Base-by-base conservation (phyloP, 768 basidiomycete species). In the Hypsizygus marmoreus region DNA sequence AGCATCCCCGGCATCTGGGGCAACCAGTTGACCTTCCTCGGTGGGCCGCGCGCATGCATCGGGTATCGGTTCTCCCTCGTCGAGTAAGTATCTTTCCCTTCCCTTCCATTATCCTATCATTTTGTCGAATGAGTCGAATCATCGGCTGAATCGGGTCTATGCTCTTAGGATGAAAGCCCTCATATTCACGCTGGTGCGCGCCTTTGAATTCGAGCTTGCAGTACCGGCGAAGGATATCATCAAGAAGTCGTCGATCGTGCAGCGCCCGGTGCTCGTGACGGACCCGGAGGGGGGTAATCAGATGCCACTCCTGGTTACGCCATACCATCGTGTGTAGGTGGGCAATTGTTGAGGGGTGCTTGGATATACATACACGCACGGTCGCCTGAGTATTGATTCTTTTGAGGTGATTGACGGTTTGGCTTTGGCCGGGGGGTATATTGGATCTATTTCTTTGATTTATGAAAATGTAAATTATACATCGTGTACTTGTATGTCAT, bases 31-130 rank as follows among this genome's bases (percentile, higher is more conserved):
- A 74, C 79, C 0, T 88, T 88, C 71, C 53, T 83, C 2, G 81
- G 81, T 25, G 86, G 86, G 4, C 79, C 82, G 11, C 73, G 75
- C 14, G 73, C 81, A 0, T 88, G 85, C 49, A 85, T 87, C 26
- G 84, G 84, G 0, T 86, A 78, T 57, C 75, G 80, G 3, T 86
- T 86, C 57, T 71, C 85, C 11, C 60, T 86, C 16, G 62, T 74
- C 25, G 78, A 79, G 78, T 78, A 34, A 48, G 76, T 65, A 14
- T 3, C 16, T 14, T 5, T 17, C 29, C 8, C 12, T 28, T 25
- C n/a, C 4, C n/a, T n/a, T 50, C 3, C 40, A 31, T 13, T 4
- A 45, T 16, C 4, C 32, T 16, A 32, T 23, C 22, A 4, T n/a
- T 9, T n/a, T 12, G 28, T n/a, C n/a, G n/a, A n/a, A n/a, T n/a